phyloP scores from a whole-genome alignment of 352 stramenopile genomes.

The Nothophytophthora sp. region DNA sequence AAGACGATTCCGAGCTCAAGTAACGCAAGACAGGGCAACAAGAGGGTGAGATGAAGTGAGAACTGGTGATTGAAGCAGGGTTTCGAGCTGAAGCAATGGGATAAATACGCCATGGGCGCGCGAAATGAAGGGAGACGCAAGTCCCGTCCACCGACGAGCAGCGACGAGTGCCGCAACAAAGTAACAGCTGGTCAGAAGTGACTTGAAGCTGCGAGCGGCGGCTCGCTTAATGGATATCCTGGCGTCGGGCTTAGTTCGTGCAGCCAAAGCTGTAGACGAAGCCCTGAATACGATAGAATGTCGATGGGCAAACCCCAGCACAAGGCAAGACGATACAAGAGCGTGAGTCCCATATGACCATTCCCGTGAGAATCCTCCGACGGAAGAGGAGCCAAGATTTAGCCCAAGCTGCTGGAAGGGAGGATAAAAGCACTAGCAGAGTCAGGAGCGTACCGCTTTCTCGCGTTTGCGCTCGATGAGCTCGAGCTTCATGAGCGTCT shows the following conservation, averaged over 20 bases:
- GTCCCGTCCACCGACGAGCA: not conserved
- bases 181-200: too few species aligned
- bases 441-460: slow-evolving; percentile 55
- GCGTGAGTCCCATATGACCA: slow-evolving; percentile 1
- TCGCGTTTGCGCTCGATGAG: slow-evolving; percentile 78
- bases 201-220: not conserved
- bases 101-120: slow-evolving; percentile 45
- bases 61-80: slow-evolving; percentile 1
- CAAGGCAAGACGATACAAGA: slow-evolving; percentile 1
- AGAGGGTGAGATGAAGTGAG: slow-evolving; percentile 7
- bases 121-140: not conserved
- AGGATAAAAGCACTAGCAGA: too few species aligned
- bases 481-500: slow-evolving; percentile 87
- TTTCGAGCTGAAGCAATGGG: slow-evolving; percentile 11
- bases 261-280: slow-evolving; percentile 74
- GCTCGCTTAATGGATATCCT: too few species aligned
- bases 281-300: slow-evolving; percentile 42
- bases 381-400: not conserved
- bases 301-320: not conserved
- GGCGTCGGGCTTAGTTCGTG: slow-evolving; percentile 11
- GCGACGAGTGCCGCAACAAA: not conserved
- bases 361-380: not conserved
- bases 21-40: slow-evolving; percentile 14
- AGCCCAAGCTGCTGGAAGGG: too few species aligned
- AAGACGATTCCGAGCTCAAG: slow-evolving; percentile 70